These are phyloP conservation scores for Penicillium ucsense DNA, from an alignment of 495 filamentous ascomycete genomes.

Conservation along the genomic window DNA sequence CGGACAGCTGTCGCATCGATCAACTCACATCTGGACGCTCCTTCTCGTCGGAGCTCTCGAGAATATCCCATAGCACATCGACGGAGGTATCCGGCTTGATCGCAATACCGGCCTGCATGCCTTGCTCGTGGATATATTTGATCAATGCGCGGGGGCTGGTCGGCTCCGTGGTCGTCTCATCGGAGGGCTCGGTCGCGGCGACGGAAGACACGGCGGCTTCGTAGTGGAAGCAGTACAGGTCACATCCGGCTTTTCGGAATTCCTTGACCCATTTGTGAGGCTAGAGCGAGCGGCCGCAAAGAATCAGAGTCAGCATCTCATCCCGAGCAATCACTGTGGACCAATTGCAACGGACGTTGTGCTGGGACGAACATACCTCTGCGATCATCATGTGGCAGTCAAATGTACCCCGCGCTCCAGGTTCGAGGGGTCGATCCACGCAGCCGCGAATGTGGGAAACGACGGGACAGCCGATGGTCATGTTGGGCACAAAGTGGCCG, in stretches of 20 bases:
- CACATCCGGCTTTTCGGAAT: constrained; percentile 87
- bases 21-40: constrained; percentile 81
- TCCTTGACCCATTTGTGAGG: constrained; percentile 96
- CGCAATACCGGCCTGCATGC: constrained; percentile 87
- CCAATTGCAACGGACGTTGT: neutral
- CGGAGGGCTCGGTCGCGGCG: constrained; percentile 70
- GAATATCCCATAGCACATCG: constrained; percentile 81
- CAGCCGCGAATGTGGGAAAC: constrained; percentile 85
- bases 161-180: constrained; percentile 46
- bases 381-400: constrained; percentile 99
- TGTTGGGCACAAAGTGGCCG: constrained; percentile 94
- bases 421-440: constrained; percentile 52
- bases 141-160: constrained; percentile 82
- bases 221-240: constrained; percentile 99
- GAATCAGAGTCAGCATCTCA: neutral
- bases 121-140: constrained; percentile 75
- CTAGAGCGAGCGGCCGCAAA: constrained; percentile 28
- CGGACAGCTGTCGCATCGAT: neutral
- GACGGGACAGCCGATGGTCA: constrained; percentile 91
- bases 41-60: constrained; percentile 57
- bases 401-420: constrained; percentile 75
- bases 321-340: too few relatives aligned
- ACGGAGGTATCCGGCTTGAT: constrained; percentile 89
- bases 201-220: constrained; percentile 84
- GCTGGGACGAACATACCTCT: constrained; percentile 49